Conservation (phyloP, 2,329 filamentous ascomycete species). For the Lomentospora prolificans region DNA sequence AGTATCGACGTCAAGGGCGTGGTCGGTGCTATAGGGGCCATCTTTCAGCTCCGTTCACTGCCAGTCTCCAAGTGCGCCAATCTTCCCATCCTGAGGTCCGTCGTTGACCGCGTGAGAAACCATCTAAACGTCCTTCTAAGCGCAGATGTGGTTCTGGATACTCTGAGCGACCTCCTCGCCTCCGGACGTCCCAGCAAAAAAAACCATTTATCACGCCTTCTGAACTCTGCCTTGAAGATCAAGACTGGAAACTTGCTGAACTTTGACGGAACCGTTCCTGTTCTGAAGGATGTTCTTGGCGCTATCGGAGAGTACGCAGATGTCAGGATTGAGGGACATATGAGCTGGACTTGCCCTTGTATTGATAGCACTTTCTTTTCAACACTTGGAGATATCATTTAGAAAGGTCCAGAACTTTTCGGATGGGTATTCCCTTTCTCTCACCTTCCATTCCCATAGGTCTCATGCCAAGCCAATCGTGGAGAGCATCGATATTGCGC, state of each 20-base stretch:
- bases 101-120: not conserved
- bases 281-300: not conserved
- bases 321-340: too few species aligned
- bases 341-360: too few species aligned
- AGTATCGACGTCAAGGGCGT: not conserved
- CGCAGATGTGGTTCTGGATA: not conserved
- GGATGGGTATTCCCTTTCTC: too few species aligned
- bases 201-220: not conserved
- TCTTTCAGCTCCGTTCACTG: not conserved
- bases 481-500: too few species aligned
- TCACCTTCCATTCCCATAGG: too few species aligned
- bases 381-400: too few species aligned
- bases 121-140: not conserved
- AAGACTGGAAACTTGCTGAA: not conserved
- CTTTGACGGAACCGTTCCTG: not conserved
- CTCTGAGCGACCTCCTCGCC: not conserved
- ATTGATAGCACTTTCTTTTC: too few species aligned
- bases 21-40: not conserved
- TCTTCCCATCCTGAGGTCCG: not conserved
- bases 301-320: not conserved
- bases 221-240: not conserved
- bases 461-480: too few species aligned
- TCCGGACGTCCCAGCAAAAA: not conserved
- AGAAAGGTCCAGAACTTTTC: too few species aligned
- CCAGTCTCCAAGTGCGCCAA: not conserved